phyloP scores from a whole-genome alignment of 176 grass and related monocot genomes.

The Themeda triandra region DNA sequence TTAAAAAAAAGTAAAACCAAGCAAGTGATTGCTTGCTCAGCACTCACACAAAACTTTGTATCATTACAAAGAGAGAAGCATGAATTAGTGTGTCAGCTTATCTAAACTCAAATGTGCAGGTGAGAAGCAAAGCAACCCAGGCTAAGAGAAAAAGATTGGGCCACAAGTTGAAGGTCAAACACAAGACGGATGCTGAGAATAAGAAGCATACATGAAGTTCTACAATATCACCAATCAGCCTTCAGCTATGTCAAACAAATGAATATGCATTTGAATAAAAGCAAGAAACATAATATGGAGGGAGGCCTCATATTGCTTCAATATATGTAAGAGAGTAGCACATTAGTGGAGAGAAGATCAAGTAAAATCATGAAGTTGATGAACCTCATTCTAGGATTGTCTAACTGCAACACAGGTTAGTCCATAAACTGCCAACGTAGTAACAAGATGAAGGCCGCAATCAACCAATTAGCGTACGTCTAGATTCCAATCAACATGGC shows the following conservation, averaged over 20 bases:
- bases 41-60: neutral
- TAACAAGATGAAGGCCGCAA: neutral
- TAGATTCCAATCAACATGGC: neutral
- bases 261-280: neutral
- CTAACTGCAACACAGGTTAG: neutral
- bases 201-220: neutral
- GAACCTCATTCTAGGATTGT: neutral
- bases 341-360: neutral
- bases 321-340: neutral
- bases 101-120: neutral
- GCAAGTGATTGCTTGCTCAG: neutral
- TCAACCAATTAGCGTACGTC: neutral
- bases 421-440: neutral
- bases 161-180: neutral
- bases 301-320: neutral
- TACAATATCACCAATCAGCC: neutral
- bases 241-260: neutral
- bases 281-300: neutral
- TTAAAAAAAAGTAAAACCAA: constrained; percentile 4
- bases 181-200: neutral
- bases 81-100: neutral
- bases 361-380: neutral
- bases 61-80: neutral
- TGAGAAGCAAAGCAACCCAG: neutral
- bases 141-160: neutral